phyloP scores from a whole-genome alignment of 75 land plant species.

The Ceratopteris richardii region DNA sequence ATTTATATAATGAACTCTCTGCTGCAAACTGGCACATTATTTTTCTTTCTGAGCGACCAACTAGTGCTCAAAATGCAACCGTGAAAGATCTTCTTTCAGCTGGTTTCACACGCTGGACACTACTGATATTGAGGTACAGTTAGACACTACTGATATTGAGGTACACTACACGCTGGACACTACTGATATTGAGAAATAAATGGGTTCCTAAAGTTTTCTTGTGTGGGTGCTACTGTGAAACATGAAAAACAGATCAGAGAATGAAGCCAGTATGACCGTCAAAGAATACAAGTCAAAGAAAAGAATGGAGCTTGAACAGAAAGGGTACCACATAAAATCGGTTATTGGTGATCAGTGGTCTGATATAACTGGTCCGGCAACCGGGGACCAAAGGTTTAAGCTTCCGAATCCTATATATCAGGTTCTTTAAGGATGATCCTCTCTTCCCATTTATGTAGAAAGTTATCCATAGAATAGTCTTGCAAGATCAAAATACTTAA shows the following conservation, averaged over 20 bases:
- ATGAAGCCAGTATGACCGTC: slow-evolving; percentile 19
- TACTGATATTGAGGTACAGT: slow-evolving; percentile 38
- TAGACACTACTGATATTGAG: too few relatives aligned
- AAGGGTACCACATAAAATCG: slow-evolving; percentile 18
- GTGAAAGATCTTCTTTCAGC: slow-evolving; percentile 24
- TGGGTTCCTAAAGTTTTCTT: too few relatives aligned
- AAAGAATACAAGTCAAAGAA: slow-evolving; percentile 15
- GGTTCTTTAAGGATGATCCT: too few relatives aligned
- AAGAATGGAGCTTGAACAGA: slow-evolving; percentile 12
- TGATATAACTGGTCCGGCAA: slow-evolving; percentile 19
- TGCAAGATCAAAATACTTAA: too few relatives aligned
- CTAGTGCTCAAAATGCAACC: slow-evolving; percentile 22
- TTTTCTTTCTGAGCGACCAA: slow-evolving; percentile 39
- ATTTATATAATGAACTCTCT: slow-evolving; percentile 21
- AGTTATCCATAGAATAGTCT: too few relatives aligned
- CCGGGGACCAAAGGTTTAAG: slow-evolving; percentile 23
- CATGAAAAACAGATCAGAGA: slow-evolving; percentile 26
- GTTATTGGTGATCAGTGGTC: slow-evolving; percentile 32
- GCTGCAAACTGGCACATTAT: slow-evolving; percentile 30
- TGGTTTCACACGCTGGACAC: slow-evolving; percentile 38
- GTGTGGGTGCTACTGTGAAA: neutral
- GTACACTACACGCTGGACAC: too few relatives aligned
- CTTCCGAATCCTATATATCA: slow-evolving; percentile 34
- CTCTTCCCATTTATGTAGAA: too few relatives aligned
- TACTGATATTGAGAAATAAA: too few relatives aligned